Base-by-base conservation (phyloP, 352 stramenopile species). In the Globisporangium acanthophoron region DNA sequence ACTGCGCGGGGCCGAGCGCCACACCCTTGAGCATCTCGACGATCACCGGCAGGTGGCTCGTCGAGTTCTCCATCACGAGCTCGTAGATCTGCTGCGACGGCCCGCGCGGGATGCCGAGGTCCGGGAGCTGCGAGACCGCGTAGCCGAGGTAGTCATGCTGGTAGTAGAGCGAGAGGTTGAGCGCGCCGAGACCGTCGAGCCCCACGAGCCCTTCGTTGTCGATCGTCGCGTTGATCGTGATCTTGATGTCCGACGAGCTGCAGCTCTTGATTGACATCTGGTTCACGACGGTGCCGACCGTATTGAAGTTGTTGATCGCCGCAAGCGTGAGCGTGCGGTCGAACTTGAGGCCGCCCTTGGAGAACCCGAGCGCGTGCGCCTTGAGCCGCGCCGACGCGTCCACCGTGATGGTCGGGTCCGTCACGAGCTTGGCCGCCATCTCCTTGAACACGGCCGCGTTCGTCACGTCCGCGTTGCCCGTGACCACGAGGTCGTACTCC, bases 131-230 rank as follows among this genome's bases (percentile, higher is more conserved):
- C 48, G 78, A 85, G 39, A 82, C 43, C 2, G 76, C 75, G 58
- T 87, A 85, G 20, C 80, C 80, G 39, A 91, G 58, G 62, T 86
- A 91, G 29, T 72, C 67, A 40, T 84, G 54, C 13, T 66, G 59
- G 62, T 80, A 86, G 71, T 88, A 88, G 35, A 91, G 58, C 18
- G 67, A 87, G 61, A 91, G 60, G 61, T 89, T 91, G 48, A 91
- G 73, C 47, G 67, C 61, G 43, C 77, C 81, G 31, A 91, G 73
- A 59, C 79, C 58, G 33, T 50, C 18, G 41, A 63, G 33, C 3
- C 58, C 58, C 5, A 63, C 33, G 33, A 48, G 39, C 43, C 43
- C 58, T 8, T 27, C 35, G 51, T 64, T 64, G 16, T 39, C 64
- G 37, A 89, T 56, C 15, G 71, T 87, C 56, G 80, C 72, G 63